These are phyloP conservation scores for Blepharisma stoltei DNA, from an alignment of 73 alveolate genomes.

Conservation along the genomic window DNA sequence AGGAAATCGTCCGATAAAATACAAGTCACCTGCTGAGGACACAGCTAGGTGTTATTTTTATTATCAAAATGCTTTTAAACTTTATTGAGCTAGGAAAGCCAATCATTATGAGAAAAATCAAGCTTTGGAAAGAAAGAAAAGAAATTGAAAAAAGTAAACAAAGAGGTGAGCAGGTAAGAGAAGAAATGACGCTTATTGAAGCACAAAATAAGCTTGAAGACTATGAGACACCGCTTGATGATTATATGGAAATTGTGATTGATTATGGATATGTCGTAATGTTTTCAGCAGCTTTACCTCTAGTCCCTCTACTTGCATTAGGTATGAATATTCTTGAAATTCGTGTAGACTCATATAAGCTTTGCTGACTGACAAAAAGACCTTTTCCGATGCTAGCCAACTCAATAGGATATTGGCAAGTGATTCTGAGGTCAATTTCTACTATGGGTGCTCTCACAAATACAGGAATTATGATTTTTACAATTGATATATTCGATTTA, in stretches of 20 bases:
- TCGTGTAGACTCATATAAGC: conserved; percentile 20
- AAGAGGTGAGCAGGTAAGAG: neutral
- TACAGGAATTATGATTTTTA: conserved; percentile 23
- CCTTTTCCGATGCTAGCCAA: conserved; percentile 29
- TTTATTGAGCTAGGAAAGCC: conserved; percentile 23
- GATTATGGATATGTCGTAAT: conserved; percentile 28
- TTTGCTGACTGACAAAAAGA: conserved; percentile 10
- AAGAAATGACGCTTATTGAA: neutral
- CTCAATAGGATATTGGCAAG: conserved; percentile 26
- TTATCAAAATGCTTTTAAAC: conserved; percentile 11
- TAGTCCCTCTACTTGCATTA: conserved; percentile 1
- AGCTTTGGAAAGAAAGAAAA: neutral
- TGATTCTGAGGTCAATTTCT: neutral
- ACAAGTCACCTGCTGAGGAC: too few relatives aligned
- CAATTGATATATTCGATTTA: conserved; percentile 9
- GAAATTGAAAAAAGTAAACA: neutral
- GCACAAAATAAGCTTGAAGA: conserved; percentile 15
- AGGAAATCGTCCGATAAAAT: too few relatives aligned
- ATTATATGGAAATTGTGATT: conserved; percentile 30
- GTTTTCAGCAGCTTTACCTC: conserved; percentile 27
- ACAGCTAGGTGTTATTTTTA: conserved; percentile 21
- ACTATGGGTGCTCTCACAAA: conserved; percentile 18
- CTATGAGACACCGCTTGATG: conserved; percentile 27
- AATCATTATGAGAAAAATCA: neutral
- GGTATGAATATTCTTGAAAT: conserved; percentile 9